A percentile compares a stretch with the other conserved stretches of the same genome.
Evolutionary conservation across 2,329 filamentous ascomycete species (phyloP).

Genomic region (Elsinoe arachidis): DNA sequence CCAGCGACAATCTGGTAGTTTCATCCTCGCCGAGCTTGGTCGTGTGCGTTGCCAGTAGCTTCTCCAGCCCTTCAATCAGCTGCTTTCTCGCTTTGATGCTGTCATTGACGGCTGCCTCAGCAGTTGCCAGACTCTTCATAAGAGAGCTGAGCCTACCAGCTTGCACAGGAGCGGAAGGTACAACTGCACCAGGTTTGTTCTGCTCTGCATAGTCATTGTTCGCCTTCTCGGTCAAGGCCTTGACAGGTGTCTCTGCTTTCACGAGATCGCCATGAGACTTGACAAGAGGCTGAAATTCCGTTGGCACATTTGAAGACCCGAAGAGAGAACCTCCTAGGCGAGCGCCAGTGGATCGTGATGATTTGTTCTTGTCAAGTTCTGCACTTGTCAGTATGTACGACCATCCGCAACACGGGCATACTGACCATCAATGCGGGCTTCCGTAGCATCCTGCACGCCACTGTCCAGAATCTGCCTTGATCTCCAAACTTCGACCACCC

Average conservation of each 20-base stretch:
- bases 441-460: slow-evolving; percentile 71
- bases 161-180: slow-evolving; percentile 79
- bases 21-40: slow-evolving; percentile 62
- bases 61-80: slow-evolving; percentile 73
- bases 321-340: slow-evolving; percentile 59
- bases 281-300: slow-evolving; percentile 69
- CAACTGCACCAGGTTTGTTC: slow-evolving; percentile 57
- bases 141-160: slow-evolving; percentile 82
- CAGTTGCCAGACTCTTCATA: slow-evolving; percentile 79
- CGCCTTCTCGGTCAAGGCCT: slow-evolving; percentile 59
- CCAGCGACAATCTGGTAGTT: slow-evolving; percentile 53
- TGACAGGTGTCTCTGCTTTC: slow-evolving; percentile 62
- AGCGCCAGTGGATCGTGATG: slow-evolving; percentile 14
- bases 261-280: slow-evolving; percentile 63
- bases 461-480: slow-evolving; percentile 75
- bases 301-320: slow-evolving; percentile 54
- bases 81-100: slow-evolving; percentile 76
- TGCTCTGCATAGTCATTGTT: slow-evolving; percentile 78
- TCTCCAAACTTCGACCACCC: slow-evolving; percentile 92
- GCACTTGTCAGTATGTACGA: slow-evolving; percentile 1
- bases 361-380: slow-evolving; percentile 46
- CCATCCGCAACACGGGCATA: not conserved
- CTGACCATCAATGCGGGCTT: slow-evolving; percentile 68
- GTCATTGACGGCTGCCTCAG: slow-evolving; percentile 81
- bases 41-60: slow-evolving; percentile 66